Evolutionary conservation across 257 asterid genomes (phyloP), one percentile per base, ranked within the genome.

Genomic region (Pogostemon cablin): DNA sequence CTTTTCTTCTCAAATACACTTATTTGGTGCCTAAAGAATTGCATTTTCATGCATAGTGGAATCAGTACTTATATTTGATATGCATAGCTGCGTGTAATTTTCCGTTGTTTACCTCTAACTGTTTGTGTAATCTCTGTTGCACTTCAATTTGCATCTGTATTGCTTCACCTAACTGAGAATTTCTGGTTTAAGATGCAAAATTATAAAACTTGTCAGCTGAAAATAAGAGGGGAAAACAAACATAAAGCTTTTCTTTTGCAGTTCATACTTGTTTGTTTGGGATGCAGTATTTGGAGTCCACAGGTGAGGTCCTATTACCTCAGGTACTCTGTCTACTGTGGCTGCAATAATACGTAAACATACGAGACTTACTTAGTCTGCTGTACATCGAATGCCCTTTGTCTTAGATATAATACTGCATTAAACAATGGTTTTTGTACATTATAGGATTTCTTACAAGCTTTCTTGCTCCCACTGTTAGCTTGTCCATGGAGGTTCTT

Each of bases 61-160:
- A 48, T 58, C 5, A 73, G 50, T 61, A 59, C 10, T 15, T 38
- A 50, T 41, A 67, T 39, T 49, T 64, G 55, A 11, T 41, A 25
- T 1, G 32, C 32, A 25, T 25, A 2, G 32, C 1, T 1, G 32
- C 1, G 32, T 25, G 32, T 25, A 25, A 25, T 25, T 25, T 25
- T 25, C 38, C 37, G 47, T 9, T 67, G 43, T 63, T 74, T 84
- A 91, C 97, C 97, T 91, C 97, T 48, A 91, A 89, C 85, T 91
- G 97, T 72, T 87, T 96, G 10, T 87, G 88, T 11, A 91, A 85
- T 79, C 87, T 84, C 80, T 84, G 82, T 70, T 91, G 97, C 75
- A 87, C 96, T 75, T 91, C 95, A 20, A 91, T 89, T 81, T 91
- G 97, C 91, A 87, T 84, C 65, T 89, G 93, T 79, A 91, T 81